A percentile compares a stretch with the other conserved stretches of the same genome.
Conservation (phyloP, 1,284 basidiomycete genomes). For the Fomitopsis schrenkii region DNA sequence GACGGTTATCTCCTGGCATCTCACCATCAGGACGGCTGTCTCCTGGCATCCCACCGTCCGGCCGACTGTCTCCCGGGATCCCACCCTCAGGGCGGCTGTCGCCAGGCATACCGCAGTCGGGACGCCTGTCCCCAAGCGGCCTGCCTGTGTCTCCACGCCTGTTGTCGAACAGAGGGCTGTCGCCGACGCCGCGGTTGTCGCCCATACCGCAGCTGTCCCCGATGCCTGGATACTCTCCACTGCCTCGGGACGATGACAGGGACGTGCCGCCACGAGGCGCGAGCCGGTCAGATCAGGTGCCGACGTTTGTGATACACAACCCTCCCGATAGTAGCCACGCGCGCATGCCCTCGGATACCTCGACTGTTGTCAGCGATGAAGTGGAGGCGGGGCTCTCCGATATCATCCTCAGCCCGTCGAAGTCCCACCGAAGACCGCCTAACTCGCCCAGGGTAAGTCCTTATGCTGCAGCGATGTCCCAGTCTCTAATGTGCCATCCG, state of each 20-base stretch:
- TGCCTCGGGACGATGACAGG: not conserved
- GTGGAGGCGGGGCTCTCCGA: constrained; percentile 3
- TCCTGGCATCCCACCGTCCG: not conserved
- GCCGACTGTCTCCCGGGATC: not conserved
- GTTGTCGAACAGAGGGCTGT: not conserved
- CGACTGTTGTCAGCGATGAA: constrained; percentile 3
- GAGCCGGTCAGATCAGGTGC: not conserved
- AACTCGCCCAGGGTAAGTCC: not conserved
- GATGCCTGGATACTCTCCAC: not conserved
- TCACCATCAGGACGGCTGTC: not conserved
- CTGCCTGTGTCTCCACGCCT: not conserved
- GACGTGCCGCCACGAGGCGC: constrained; percentile 1
- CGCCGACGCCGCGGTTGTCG: not conserved
- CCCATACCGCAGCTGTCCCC: not conserved
- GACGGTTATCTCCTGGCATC: not conserved
- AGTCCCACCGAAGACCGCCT: not conserved
- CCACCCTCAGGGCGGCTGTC: not conserved
- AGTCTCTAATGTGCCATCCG: not conserved
- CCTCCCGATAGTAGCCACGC: constrained; percentile 2
- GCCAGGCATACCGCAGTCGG: not conserved
- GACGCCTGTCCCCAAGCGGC: not conserved
- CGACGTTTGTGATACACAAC: not conserved
- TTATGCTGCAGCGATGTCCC: not conserved
- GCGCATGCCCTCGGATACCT: constrained; percentile 2
- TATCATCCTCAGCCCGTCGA: constrained; percentile 2